phyloP scores from a whole-genome alignment of 2,329 filamentous ascomycete species.

The Cadophora malorum region DNA sequence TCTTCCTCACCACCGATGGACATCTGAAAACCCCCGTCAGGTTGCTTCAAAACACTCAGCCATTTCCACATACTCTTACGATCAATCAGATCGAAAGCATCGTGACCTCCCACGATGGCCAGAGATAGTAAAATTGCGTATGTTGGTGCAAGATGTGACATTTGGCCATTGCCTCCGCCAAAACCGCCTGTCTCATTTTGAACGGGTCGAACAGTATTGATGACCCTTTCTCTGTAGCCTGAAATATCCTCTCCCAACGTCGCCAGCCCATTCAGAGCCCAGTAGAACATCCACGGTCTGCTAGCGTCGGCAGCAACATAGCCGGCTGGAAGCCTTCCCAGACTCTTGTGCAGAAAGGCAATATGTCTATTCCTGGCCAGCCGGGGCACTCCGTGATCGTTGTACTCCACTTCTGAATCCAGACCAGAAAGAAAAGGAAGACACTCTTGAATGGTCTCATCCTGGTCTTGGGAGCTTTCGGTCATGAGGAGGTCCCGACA shows the following conservation, averaged over 20 bases:
- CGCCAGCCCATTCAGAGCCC: constrained; percentile 78
- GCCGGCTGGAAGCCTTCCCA: constrained; percentile 67
- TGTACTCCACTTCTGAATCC: constrained; percentile 58
- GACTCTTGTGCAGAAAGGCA: constrained; percentile 64
- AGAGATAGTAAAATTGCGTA: constrained; percentile 86
- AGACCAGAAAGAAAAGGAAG: constrained; percentile 68
- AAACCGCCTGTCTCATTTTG: constrained; percentile 88
- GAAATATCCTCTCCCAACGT: constrained; percentile 77
- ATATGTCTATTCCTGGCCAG: constrained; percentile 71
- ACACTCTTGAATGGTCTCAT: constrained; percentile 71
- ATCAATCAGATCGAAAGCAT: constrained; percentile 78
- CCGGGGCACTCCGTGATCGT: constrained; percentile 74
- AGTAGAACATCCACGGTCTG: constrained; percentile 94
- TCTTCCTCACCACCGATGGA: constrained; percentile 88
- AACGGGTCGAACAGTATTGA: constrained; percentile 78
- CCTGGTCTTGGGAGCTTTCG: constrained; percentile 70
- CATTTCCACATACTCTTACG: constrained; percentile 89
- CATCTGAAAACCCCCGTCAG: constrained; percentile 89
- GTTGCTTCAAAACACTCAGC: constrained; percentile 85
- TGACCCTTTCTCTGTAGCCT: constrained; percentile 70
- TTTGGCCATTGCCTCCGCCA: constrained; percentile 90
- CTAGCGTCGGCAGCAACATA: constrained; percentile 84
- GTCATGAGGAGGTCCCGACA: constrained; percentile 73
- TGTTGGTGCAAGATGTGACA: constrained; percentile 85
- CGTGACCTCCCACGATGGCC: constrained; percentile 76